Percentiles rank a stretch among this genome's conserved stretches.
Evolutionary conservation across 192 early-diverging fungal species (phyloP).

Genomic region (Funneliformis geosporum): DNA sequence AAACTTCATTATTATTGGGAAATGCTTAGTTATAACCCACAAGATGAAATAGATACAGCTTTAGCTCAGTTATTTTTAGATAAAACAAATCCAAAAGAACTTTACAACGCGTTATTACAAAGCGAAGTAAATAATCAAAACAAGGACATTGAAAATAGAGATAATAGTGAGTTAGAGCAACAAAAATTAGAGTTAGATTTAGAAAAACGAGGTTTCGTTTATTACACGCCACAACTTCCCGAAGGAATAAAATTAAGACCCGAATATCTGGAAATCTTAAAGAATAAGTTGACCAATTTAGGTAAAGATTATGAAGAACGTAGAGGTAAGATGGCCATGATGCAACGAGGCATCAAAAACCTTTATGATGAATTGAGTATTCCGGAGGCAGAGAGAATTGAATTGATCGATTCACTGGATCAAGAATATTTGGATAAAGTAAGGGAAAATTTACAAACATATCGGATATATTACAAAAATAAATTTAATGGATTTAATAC

Average conservation of each 20-base stretch:
- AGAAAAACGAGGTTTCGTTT: background rate
- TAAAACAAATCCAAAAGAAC: constrained; percentile 17
- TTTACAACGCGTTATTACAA: constrained; percentile 8
- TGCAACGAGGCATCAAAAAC: background rate
- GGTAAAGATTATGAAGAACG: constrained; percentile 22
- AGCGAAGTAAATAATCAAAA: constrained; percentile 9
- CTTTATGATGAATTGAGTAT: constrained; percentile 27
- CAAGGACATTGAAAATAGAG: background rate
- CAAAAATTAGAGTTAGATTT: background rate
- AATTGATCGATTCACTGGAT: constrained; percentile 18
- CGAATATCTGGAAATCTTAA: constrained; percentile 7
- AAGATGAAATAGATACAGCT: constrained; percentile 26
- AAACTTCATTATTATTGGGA: constrained; percentile 33
- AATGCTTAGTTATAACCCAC: background rate
- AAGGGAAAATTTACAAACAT: background rate
- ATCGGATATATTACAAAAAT: background rate
- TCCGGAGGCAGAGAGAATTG: constrained; percentile 11
- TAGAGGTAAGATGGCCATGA: background rate
- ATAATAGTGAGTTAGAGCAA: background rate
- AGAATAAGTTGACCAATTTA: background rate
- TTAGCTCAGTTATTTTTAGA: constrained; percentile 21
- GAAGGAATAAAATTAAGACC: constrained; percentile 2
- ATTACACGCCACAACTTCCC: constrained; percentile 23
- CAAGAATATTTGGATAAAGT: constrained; percentile 28
- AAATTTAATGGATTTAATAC: background rate